Conservation (phyloP, 176 grass and related monocot species). For the Saccharum officinarum region DNA sequence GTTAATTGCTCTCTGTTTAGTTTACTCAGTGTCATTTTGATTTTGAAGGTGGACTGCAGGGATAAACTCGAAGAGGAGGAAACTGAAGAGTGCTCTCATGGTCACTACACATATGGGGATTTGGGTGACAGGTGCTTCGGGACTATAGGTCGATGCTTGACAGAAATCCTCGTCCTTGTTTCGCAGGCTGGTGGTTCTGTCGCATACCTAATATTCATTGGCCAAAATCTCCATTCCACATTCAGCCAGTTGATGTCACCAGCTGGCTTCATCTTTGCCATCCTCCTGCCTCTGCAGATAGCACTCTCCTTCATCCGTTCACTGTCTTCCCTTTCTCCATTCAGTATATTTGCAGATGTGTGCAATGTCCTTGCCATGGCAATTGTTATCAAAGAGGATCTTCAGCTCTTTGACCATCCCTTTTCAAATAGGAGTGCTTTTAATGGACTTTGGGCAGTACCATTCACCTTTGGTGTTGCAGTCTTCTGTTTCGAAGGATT, state of each 20-base stretch:
- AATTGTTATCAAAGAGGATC: constrained; percentile 82
- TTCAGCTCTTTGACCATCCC: constrained; percentile 60
- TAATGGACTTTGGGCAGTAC: constrained; percentile 66
- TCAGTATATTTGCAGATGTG: constrained; percentile 84
- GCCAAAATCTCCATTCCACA: constrained; percentile 83
- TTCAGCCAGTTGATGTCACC: constrained; percentile 53
- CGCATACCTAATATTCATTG: constrained; percentile 88
- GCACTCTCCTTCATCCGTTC: constrained; percentile 80
- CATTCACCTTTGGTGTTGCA: constrained; percentile 67
- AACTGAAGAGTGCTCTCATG: constrained; percentile 28
- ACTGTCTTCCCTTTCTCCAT: constrained; percentile 70
- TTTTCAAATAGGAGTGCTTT: constrained; percentile 71
- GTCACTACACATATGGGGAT: constrained; percentile 66
- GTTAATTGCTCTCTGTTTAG: not conserved
- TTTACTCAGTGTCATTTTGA: not conserved
- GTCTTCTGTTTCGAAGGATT: constrained; percentile 97
- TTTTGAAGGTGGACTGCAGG: constrained; percentile 79
- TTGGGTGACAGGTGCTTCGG: constrained; percentile 81
- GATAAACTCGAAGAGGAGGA: constrained; percentile 58
- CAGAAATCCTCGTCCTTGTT: constrained; percentile 80
- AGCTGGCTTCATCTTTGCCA: constrained; percentile 65
- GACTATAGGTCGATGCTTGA: constrained; percentile 58
- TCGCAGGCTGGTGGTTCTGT: constrained; percentile 74
- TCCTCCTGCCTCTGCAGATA: constrained; percentile 78
- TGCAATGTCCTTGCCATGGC: constrained; percentile 90